Conservation (phyloP, 2,329 filamentous ascomycete genomes). For the Neophaeococcomyces aloes region DNA sequence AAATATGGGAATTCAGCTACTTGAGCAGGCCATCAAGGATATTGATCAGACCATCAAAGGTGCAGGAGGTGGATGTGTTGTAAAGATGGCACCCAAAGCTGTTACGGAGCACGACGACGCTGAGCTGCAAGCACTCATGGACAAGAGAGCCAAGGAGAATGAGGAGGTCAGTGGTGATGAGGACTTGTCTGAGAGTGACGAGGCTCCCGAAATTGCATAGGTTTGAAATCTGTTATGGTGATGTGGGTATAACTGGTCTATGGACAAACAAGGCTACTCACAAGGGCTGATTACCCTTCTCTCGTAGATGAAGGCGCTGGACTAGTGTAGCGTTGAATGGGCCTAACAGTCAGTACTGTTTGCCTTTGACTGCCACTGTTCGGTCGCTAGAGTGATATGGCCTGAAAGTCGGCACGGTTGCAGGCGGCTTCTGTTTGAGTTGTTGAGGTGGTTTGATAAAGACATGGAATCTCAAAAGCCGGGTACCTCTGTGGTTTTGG, state of each 20-base stretch:
- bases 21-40: conserved; percentile 83
- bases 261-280: too few species aligned
- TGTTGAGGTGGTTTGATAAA: too few species aligned
- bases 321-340: too few species aligned
- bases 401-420: too few species aligned
- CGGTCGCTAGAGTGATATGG: too few species aligned
- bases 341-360: too few species aligned
- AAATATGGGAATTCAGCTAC: conserved; percentile 65
- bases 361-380: too few species aligned
- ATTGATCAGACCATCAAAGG: conserved; percentile 70
- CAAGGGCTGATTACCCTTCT: too few species aligned
- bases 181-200: conserved; percentile 89
- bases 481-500: too few species aligned
- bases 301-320: too few species aligned
- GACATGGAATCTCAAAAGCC: too few species aligned
- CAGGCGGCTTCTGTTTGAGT: too few species aligned
- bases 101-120: conserved; percentile 98
- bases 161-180: conserved; percentile 96
- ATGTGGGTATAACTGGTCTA: not conserved
- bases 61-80: conserved; percentile 66
- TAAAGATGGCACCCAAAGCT: conserved; percentile 99
- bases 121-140: conserved; percentile 94
- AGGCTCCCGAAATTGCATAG: conserved; percentile 44
- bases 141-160: conserved; percentile 97
- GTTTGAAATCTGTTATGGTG: not conserved